These are phyloP conservation scores for Phalaenopsis aphrodite DNA, from an alignment of 106 monocot species.

Conservation along the genomic window DNA sequence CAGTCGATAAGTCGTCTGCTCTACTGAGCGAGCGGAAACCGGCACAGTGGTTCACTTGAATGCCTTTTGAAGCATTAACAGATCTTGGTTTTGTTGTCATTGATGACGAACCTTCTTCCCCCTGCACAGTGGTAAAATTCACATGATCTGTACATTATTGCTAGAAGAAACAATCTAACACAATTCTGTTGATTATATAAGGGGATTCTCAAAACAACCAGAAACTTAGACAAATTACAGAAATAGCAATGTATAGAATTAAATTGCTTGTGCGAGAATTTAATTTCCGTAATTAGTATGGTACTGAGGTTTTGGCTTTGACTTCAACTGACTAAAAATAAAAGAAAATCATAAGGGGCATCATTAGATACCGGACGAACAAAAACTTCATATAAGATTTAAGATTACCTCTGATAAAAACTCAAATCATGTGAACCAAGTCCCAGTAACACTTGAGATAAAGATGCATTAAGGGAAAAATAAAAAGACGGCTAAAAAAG, in stretches of 20 bases:
- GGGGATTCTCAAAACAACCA: neutral
- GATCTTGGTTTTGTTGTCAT: constrained; percentile 90
- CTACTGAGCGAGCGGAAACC: constrained; percentile 52
- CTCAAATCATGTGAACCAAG: neutral
- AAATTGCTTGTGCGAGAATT: neutral
- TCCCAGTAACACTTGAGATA: neutral
- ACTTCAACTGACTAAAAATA: too few species aligned
- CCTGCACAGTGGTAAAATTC: constrained; percentile 28
- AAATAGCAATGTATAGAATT: neutral
- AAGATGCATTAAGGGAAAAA: neutral
- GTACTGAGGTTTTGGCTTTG: neutral
- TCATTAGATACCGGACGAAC: neutral
- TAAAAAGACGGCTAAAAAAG: neutral
- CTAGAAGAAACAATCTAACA: neutral
- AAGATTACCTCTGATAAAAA: neutral
- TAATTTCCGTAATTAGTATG: too few species aligned
- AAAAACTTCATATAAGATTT: neutral
- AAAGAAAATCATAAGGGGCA: too few species aligned
- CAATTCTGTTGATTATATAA: neutral
- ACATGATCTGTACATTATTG: neutral
- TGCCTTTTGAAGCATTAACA: constrained; percentile 77
- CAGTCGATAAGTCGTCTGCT: constrained; percentile 28
- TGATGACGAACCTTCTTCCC: constrained; percentile 93
- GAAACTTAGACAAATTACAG: neutral
- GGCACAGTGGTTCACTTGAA: constrained; percentile 85